These are phyloP conservation scores for Barnettozyma wickerhamii DNA, from an alignment of 805 yeast species.

Conservation along the genomic window DNA sequence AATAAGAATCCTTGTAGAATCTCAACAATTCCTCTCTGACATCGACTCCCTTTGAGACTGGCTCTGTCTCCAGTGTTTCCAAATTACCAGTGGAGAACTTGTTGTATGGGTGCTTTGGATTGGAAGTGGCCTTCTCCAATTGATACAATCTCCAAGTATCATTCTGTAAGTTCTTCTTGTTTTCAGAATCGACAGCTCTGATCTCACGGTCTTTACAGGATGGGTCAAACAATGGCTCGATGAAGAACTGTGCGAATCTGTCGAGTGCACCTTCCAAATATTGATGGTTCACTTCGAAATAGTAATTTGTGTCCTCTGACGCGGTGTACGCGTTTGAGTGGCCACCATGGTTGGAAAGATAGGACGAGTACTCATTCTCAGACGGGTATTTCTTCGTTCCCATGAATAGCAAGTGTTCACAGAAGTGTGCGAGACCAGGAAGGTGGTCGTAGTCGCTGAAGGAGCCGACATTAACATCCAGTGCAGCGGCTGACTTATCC, in stretches of 20 bases:
- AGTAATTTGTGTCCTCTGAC: constrained; percentile 84
- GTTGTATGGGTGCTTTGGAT: constrained; percentile 74
- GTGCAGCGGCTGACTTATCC: constrained; percentile 73
- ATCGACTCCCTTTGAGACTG: constrained; percentile 55
- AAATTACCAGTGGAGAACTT: constrained; percentile 90
- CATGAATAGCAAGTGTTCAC: constrained; percentile 72
- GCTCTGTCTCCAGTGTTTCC: constrained; percentile 65
- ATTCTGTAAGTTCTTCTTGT: constrained; percentile 87
- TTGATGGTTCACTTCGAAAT: constrained; percentile 75
- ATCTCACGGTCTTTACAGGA: constrained; percentile 88
- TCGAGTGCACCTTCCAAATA: constrained; percentile 85
- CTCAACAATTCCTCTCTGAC: constrained; percentile 78
- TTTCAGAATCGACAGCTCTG: constrained; percentile 92
- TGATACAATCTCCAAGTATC: constrained; percentile 89
- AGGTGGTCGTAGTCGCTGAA: constrained; percentile 60
- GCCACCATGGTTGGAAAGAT: constrained; percentile 80
- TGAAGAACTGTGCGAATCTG: constrained; percentile 89
- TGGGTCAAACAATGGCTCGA: constrained; percentile 68
- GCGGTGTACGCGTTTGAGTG: constrained; percentile 91
- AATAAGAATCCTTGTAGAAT: constrained; percentile 68
- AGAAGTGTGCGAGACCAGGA: constrained; percentile 78
- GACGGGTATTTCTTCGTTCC: constrained; percentile 75
- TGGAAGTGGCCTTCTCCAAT: constrained; percentile 70
- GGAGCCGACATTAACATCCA: constrained; percentile 77
- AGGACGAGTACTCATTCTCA: constrained; percentile 75